phyloP scores from a whole-genome alignment of 2,329 filamentous ascomycete genomes.

The Hypoxylon sp. region DNA sequence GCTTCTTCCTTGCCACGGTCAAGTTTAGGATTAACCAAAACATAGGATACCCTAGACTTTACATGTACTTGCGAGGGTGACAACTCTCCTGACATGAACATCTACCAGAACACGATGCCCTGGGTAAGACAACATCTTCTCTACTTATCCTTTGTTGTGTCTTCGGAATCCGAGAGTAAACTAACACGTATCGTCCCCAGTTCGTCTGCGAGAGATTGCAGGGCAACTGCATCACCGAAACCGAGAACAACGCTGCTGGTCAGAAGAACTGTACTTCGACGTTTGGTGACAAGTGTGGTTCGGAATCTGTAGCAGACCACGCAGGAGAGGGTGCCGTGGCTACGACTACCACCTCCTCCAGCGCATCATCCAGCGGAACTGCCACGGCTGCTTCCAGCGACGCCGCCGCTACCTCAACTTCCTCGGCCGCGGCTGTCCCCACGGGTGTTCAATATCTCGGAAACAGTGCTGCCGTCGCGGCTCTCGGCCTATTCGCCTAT shows the following conservation, averaged over 20 bases:
- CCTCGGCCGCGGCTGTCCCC: conserved; percentile 40
- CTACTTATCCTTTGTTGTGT: background rate
- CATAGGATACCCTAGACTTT: conserved; percentile 56
- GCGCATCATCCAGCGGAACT: conserved; percentile 40
- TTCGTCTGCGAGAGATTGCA: conserved; percentile 62
- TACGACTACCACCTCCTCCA: conserved; percentile 44
- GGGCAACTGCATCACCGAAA: conserved; percentile 55
- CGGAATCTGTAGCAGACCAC: conserved; percentile 50
- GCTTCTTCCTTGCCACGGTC: background rate
- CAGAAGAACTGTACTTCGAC: conserved; percentile 59
- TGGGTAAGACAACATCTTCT: conserved; percentile 39
- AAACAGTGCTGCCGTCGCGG: conserved; percentile 59
- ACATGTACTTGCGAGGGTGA: conserved; percentile 60
- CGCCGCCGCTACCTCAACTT: conserved; percentile 34
- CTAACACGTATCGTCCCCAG: conserved; percentile 43
- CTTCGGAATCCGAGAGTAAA: too few species aligned
- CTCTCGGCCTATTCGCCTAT: conserved; percentile 62
- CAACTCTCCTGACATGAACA: conserved; percentile 60
- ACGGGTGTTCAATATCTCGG: conserved; percentile 48
- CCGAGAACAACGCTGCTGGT: conserved; percentile 52
- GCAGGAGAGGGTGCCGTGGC: conserved; percentile 42
- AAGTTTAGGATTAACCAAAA: conserved; percentile 21
- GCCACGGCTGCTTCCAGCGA: conserved; percentile 39
- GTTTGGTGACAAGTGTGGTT: conserved; percentile 60
- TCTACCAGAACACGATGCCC: conserved; percentile 61